Evolutionary conservation across 257 asterid species (phyloP).

Genomic region (Fraxinus cuspidata): DNA sequence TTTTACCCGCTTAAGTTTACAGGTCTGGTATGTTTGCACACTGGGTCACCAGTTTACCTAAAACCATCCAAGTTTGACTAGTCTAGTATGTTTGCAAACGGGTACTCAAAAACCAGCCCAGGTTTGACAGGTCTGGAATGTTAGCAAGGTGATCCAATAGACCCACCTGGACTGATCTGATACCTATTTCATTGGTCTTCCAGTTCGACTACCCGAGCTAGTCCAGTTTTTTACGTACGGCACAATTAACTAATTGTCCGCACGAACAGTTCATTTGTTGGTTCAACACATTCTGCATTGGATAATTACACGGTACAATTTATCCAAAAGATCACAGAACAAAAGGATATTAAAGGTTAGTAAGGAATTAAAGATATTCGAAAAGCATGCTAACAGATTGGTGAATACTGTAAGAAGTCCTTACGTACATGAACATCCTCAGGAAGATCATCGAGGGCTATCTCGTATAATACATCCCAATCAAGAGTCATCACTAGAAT

Average conservation of each 20-base stretch:
- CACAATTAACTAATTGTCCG: neutral
- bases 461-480: constrained; percentile 94
- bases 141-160: neutral
- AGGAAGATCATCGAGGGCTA: constrained; percentile 71
- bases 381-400: neutral
- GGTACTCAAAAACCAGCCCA: neutral
- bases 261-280: neutral
- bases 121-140: neutral
- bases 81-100: neutral
- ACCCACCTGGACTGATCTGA: neutral
- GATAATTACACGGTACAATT: neutral
- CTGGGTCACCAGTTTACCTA: neutral
- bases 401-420: constrained; percentile 54
- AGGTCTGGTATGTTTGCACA: neutral
- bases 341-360: neutral
- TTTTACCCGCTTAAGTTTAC: neutral
- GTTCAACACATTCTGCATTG: neutral
- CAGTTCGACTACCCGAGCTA: neutral
- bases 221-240: neutral
- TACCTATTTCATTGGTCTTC: neutral
- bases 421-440: constrained; percentile 85
- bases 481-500: constrained; percentile 88
- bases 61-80: neutral
- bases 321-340: neutral
- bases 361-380: neutral